phyloP scores from a whole-genome alignment of 257 asterid genomes.

The Nicotiana sylvestris region DNA sequence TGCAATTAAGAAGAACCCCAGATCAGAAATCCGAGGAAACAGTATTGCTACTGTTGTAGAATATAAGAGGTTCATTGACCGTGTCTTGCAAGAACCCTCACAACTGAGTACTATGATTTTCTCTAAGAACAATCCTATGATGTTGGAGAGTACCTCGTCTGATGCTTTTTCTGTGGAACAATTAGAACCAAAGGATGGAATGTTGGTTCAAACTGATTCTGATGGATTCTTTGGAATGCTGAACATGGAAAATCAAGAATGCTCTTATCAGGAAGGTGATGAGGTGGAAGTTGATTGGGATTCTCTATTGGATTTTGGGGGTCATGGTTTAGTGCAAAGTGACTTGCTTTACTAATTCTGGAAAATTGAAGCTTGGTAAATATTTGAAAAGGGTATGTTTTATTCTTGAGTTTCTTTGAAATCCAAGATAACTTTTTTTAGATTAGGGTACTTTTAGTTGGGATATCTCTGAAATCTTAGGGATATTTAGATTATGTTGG shows the following conservation, averaged over 20 bases:
- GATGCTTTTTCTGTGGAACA: too few relatives aligned
- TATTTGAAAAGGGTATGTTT: too few relatives aligned
- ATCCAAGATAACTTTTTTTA: too few relatives aligned
- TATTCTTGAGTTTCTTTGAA: too few relatives aligned
- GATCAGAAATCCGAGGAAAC: background rate
- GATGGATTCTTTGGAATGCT: background rate
- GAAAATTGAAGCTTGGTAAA: too few relatives aligned
- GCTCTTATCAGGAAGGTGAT: too few relatives aligned
- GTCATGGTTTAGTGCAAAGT: background rate
- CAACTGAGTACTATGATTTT: too few relatives aligned
- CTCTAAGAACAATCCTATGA: too few relatives aligned
- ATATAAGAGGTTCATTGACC: background rate
- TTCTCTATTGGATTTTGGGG: background rate
- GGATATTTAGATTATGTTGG: too few relatives aligned
- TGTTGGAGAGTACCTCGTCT: too few relatives aligned
- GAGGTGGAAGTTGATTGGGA: background rate
- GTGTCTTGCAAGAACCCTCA: background rate
- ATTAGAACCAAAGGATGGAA: background rate
- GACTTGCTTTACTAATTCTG: background rate
- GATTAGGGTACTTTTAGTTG: too few relatives aligned
- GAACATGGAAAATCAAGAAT: background rate
- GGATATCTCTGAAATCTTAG: too few relatives aligned
- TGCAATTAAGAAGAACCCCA: background rate
- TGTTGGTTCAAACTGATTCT: background rate
- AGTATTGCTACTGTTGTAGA: background rate